Evolutionary conservation across 768 basidiomycete genomes (phyloP), one percentile per base, ranked within the genome.

Genomic region (Pulveroboletus sp.): DNA sequence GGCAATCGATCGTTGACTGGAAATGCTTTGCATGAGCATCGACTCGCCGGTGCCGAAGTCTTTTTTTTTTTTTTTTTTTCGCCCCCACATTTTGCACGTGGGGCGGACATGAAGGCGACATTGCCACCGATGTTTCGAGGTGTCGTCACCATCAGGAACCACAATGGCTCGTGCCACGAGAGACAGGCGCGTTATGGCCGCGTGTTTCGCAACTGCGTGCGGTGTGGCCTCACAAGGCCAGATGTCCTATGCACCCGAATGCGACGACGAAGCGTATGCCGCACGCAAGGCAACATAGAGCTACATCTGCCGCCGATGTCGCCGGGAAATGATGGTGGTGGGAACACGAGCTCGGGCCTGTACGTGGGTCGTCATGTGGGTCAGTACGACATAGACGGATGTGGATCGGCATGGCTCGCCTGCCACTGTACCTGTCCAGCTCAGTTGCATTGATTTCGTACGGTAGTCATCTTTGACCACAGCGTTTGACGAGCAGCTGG

Each of bases 281-380:
- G 69, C 14, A 50, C 64, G 30, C 54, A 59, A n/a, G 68, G 67
- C 3, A 62, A 45, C 21, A 53, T 62, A 6, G 44, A 55, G 27
- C 36, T 69, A 8, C 52, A 51, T 17, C 41, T 69, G 24, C 59
- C 55, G 52, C 28, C 51, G 17, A 28, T 42, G 36, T 47, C 44
- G 8, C 35, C 35, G 46, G 32, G 42, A 27, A 49, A 46, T 32
- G 47, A 54, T 39, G 50, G 55, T 4, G 39, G 12, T 27, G 51
- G 35, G 41, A 56, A 56, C 21, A 27, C 54, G 21, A 47, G 62
- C 28, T 58, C 57, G 21, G 21, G 21, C 21, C 21, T 21, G 7
- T 63, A 59, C 35, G 56, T 69, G 51, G 56, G 60, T 50, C 54
- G 53, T 54, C 65, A 57, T 50, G 64, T 68, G 57, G 56, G 64